These are phyloP conservation scores for Panicum miliaceum DNA, from an alignment of 176 grass and related monocot species.

Conservation along the genomic window DNA sequence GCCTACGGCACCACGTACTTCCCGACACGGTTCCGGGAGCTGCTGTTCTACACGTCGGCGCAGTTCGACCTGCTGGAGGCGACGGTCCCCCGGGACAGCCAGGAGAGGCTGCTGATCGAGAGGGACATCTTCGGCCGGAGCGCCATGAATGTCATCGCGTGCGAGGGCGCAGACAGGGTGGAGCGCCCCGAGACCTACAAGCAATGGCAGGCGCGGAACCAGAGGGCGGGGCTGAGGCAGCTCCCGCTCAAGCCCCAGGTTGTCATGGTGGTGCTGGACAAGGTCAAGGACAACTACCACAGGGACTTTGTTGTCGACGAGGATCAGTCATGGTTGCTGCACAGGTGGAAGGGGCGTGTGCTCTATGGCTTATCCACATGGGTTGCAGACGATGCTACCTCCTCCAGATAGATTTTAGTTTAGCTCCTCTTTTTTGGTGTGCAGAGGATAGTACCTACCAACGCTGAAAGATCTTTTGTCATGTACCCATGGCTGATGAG, in stretches of 20 bases:
- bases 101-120: constrained; percentile 42
- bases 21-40: constrained; percentile 54
- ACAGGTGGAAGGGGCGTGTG: constrained; percentile 59
- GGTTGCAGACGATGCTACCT: too few relatives aligned
- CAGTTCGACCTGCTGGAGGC: constrained; percentile 54
- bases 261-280: constrained; percentile 30
- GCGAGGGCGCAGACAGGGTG: constrained; percentile 55
- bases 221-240: constrained; percentile 44
- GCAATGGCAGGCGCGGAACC: constrained; percentile 49
- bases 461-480: too few relatives aligned
- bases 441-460: too few relatives aligned
- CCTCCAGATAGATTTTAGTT: too few relatives aligned
- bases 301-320: constrained; percentile 53
- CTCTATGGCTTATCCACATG: constrained; percentile 53
- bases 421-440: too few relatives aligned
- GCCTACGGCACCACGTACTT: constrained; percentile 47
- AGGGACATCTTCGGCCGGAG: constrained; percentile 16
- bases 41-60: constrained; percentile 41
- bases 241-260: constrained; percentile 37
- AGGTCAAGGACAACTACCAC: constrained; percentile 51
- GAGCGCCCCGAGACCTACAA: constrained; percentile 56
- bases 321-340: constrained; percentile 53
- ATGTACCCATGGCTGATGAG: too few relatives aligned
- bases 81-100: neutral
- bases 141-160: constrained; percentile 58